Base-by-base conservation (phyloP, 495 filamentous ascomycete genomes). In the Daldinia bambusicola region DNA sequence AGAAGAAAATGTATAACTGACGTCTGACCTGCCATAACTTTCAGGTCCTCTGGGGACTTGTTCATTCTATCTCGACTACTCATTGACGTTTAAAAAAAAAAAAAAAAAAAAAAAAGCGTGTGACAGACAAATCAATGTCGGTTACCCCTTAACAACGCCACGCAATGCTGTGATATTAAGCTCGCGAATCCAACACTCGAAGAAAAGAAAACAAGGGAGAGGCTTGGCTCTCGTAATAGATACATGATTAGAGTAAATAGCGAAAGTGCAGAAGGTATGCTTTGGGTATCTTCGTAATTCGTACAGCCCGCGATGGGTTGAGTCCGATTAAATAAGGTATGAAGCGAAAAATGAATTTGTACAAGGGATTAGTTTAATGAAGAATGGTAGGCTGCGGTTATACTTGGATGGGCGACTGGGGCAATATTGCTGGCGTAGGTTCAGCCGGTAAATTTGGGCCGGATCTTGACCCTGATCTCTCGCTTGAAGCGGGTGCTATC, bases 401-500 rank as follows among this genome's bases (percentile, higher is more conserved):
- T 16, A 58, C 26, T 18, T 50, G 36, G 16, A 56, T 36, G n/a
- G 45, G 64, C 4, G 63, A 67, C 57, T 71, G 61, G 18, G 58
- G 53, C 59, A 62, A 67, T 57, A 67, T 30, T 16, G 70, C 62
- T 40, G 66, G 66, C 16, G 55, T 66, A 13, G 62, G 62, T 38
- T 69, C 71, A 10, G 22, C 58, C 58, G 62, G 52, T 18, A 63
- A 8, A 26, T 66, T 70, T 37, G 55, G 73, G 22, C 73, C 75
- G n/a, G 73, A 74, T 32, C 75, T 74, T 32, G 75, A 77, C 13
- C 58, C 73, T 16, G 70, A 68, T 20, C 71, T 64, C 38, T 76
- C 69, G 26, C 71, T 78, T 10, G 69, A 60, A 52, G 76, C 72
- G 20, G 74, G 69, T 5, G 76, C 87, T 50, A 93, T 82, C 74